Evolutionary conservation across 208 protist species (phyloP).

Genomic region (Acanthamoeba sp.): DNA sequence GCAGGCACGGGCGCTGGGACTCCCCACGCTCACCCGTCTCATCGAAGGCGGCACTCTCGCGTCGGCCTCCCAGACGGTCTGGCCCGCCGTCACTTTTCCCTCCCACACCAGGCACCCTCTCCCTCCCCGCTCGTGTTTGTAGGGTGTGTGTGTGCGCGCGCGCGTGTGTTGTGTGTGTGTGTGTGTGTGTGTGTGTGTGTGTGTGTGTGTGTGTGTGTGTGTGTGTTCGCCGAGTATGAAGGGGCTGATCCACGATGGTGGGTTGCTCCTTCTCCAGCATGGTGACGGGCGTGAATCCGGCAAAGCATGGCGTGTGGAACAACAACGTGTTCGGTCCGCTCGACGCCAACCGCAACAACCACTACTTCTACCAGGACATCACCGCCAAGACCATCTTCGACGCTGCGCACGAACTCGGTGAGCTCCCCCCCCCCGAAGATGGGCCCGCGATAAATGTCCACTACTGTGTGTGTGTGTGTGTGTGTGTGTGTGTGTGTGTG

Average conservation of each 20-base stretch:
- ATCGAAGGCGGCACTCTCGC: slow-evolving; percentile 2
- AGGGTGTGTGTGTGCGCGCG: too few relatives aligned
- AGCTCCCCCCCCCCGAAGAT: not conserved
- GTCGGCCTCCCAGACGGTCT: not conserved
- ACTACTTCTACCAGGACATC: slow-evolving; percentile 56
- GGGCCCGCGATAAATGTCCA: not conserved
- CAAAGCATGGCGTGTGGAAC: slow-evolving; percentile 50
- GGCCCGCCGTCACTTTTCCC: slow-evolving; percentile 29
- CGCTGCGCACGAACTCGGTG: not conserved
- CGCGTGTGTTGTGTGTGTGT: too few relatives aligned
- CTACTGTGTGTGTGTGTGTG: too few relatives aligned
- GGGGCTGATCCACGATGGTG: too few relatives aligned
- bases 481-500: too few relatives aligned
- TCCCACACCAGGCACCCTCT: slow-evolving; percentile 12
- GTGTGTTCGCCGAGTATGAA: too few relatives aligned
- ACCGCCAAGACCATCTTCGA: slow-evolving; percentile 25
- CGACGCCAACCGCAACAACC: slow-evolving; percentile 25
- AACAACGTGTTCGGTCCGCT: slow-evolving; percentile 48
- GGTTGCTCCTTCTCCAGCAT: not conserved
- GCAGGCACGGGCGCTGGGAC: not conserved
- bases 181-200: too few relatives aligned
- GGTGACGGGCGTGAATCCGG: slow-evolving; percentile 45
- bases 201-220: too few relatives aligned
- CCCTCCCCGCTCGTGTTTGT: not conserved
- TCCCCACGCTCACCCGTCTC: not conserved